phyloP scores from a whole-genome alignment of 306 rosid genomes.

The Prunus mume region DNA sequence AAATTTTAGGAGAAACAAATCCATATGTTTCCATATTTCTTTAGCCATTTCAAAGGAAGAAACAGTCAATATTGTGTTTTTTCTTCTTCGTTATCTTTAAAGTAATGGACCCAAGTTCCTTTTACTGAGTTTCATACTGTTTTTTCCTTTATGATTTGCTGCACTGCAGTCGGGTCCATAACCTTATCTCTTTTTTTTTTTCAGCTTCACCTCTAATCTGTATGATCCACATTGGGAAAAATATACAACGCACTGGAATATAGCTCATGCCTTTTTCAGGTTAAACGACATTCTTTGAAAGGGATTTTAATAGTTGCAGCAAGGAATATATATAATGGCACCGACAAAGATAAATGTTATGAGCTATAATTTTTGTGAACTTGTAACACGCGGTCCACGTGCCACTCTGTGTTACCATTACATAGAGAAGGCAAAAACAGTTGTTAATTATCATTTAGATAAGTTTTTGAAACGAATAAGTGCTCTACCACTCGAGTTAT shows the following conservation, averaged over 20 bases:
- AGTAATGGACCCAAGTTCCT: not conserved
- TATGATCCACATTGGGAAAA: not conserved
- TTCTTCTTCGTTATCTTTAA: not conserved
- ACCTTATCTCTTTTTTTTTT: not conserved
- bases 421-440: not conserved
- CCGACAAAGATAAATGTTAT: not conserved
- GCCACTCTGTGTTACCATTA: not conserved
- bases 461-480: not conserved
- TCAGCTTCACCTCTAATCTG: not conserved
- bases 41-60: not conserved
- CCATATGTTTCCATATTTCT: not conserved
- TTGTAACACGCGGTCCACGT: not conserved
- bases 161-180: not conserved
- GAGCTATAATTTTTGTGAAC: not conserved
- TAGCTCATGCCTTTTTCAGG: not conserved
- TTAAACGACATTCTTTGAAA: not conserved
- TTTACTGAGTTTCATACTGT: not conserved
- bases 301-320: not conserved
- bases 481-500: not conserved
- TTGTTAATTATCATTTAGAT: not conserved
- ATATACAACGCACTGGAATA: not conserved
- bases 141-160: not conserved
- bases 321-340: not conserved
- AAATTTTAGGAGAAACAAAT: constrained; percentile 37
- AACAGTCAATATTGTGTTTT: not conserved